Base-by-base conservation (phyloP, 352 stramenopile genomes). In the Chrysophaeum taylorii region DNA sequence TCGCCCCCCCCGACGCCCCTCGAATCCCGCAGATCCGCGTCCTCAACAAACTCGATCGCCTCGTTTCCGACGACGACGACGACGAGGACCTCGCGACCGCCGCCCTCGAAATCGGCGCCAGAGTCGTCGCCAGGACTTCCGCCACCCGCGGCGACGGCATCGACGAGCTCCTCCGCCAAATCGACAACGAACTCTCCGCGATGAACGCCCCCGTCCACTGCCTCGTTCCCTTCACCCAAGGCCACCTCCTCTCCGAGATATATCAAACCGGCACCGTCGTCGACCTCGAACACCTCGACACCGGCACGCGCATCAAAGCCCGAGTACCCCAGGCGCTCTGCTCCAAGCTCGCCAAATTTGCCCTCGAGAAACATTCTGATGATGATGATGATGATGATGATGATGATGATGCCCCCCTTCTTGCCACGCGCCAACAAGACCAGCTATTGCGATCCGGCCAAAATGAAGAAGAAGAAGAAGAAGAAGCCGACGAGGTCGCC, bases 11-110 rank as follows among this genome's bases (percentile, higher is more conserved):
- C 9, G 33, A 42, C 12, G n/a, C n/a, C n/a, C n/a, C n/a, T n/a
- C n/a, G n/a, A n/a, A 66, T 45, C 7, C 57, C 57, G 1, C 31
- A 41, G 36, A 66, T 66, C 31, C 15, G 14, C 1, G 36, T 45
- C 57, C 45, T 33, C 57, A 66, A 66, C 57, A 66, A 66, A 36
- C 15, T 27, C 14, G 57, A 66, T 36, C 31, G 18, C 33, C 1
- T 42, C 57, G 57, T 4, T 25, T 12, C 45, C 45, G 45, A 7
- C 45, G 45, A 7, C 23, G 45, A 7, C 45, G 57, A 66, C 36
- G 57, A 66, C 5, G 29, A 7, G n/a, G 29, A 16, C 9, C 29
- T 39, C 9, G 37, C 9, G 4, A 5, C 27, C 27, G 7, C 12
- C 7, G 16, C 4, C 15, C n/a, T 42, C 15, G 27, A 4, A 42